Conservation (phyloP, 768 basidiomycete genomes). For the Amanita thiersii region DNA sequence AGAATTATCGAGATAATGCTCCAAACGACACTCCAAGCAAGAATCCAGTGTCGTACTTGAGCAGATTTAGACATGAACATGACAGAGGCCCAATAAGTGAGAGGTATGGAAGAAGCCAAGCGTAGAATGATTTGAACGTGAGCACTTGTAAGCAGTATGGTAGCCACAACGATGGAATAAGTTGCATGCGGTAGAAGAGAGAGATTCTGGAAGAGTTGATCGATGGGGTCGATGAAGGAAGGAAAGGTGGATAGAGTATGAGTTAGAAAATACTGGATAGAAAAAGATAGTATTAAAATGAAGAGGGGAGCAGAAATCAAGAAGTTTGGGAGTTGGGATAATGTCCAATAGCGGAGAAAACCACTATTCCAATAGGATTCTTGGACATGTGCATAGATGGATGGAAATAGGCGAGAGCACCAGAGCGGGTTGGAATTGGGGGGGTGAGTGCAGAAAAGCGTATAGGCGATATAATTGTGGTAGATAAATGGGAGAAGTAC, state of each 20-base stretch:
- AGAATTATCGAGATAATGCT: slow-evolving; percentile 58
- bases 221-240: neutral
- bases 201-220: slow-evolving; percentile 8
- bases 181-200: slow-evolving; percentile 64
- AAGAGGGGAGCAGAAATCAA: slow-evolving; percentile 70
- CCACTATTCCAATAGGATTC: slow-evolving; percentile 81
- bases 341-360: slow-evolving; percentile 81
- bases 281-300: slow-evolving; percentile 33
- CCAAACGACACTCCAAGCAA: slow-evolving; percentile 75
- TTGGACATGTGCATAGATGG: slow-evolving; percentile 80
- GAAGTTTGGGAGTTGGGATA: slow-evolving; percentile 82
- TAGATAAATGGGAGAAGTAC: slow-evolving; percentile 58
- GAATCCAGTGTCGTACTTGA: slow-evolving; percentile 58
- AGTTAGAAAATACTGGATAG: slow-evolving; percentile 16
- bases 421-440: slow-evolving; percentile 33
- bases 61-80: slow-evolving; percentile 42
- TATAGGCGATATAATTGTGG: slow-evolving; percentile 65
- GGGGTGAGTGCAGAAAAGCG: slow-evolving; percentile 46
- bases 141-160: slow-evolving; percentile 65
- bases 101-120: slow-evolving; percentile 65
- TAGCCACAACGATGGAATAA: slow-evolving; percentile 56
- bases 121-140: slow-evolving; percentile 87
- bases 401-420: slow-evolving; percentile 57
- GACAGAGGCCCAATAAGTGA: slow-evolving; percentile 83
- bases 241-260: neutral